Conservation (phyloP, 306 rosid genomes). For the Cicer judaicum region DNA sequence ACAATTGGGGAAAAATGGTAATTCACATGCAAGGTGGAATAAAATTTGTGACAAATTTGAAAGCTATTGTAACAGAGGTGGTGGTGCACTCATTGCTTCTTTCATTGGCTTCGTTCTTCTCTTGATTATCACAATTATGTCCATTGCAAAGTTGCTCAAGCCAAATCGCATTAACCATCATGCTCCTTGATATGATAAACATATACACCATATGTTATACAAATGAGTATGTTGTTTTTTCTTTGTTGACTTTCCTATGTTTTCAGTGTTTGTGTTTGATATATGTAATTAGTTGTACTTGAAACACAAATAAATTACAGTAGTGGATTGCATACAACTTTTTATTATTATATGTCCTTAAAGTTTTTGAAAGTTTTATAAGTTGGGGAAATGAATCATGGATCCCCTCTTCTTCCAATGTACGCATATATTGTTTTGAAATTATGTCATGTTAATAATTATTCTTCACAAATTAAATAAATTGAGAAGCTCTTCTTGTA, state of each 20-base stretch:
- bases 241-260: slow-evolving; percentile 15
- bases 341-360: background rate
- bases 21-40: slow-evolving; percentile 87
- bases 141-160: slow-evolving; percentile 67
- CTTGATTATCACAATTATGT: slow-evolving; percentile 56
- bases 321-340: background rate
- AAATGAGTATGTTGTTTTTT: background rate
- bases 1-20: slow-evolving; percentile 77
- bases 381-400: background rate
- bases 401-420: background rate
- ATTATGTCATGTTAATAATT: too few species aligned
- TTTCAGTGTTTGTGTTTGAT: slow-evolving; percentile 14
- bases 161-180: slow-evolving; percentile 52
- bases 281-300: slow-evolving; percentile 22
- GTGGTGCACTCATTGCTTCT: slow-evolving; percentile 71
- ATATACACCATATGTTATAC: background rate
- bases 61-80: slow-evolving; percentile 65
- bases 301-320: slow-evolving; percentile 37
- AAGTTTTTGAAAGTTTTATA: background rate
- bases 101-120: slow-evolving; percentile 70
- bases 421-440: background rate
- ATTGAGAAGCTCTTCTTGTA: too few species aligned
- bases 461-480: too few species aligned
- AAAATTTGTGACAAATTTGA: slow-evolving; percentile 85
- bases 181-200: slow-evolving; percentile 12